phyloP scores from a whole-genome alignment of 306 rosid genomes.

The Trichosanthes truncata region DNA sequence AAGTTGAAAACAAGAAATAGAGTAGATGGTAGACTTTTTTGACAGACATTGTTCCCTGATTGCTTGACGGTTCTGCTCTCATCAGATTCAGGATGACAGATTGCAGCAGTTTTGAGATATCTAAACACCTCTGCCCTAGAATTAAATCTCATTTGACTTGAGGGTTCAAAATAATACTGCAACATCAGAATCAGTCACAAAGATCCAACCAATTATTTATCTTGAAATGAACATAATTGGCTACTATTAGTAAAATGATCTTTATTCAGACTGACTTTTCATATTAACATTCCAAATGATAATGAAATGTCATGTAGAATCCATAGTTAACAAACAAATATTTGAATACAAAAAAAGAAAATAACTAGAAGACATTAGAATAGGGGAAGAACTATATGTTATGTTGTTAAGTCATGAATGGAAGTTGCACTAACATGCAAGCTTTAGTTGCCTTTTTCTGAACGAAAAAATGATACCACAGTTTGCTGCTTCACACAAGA shows the following conservation, averaged over 20 bases:
- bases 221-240: not conserved
- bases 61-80: slow-evolving; percentile 23
- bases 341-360: not conserved
- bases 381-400: not conserved
- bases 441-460: not conserved
- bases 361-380: not conserved
- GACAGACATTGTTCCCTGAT: slow-evolving; percentile 45
- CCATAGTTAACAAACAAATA: not conserved
- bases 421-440: not conserved
- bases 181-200: slow-evolving; percentile 10
- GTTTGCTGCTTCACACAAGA: not conserved
- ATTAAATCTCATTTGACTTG: slow-evolving; percentile 38
- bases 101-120: slow-evolving; percentile 24
- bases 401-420: not conserved
- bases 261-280: not conserved
- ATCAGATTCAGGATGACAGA: slow-evolving; percentile 8
- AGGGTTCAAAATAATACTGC: slow-evolving; percentile 59
- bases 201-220: not conserved
- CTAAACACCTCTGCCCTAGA: slow-evolving; percentile 52
- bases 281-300: not conserved
- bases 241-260: not conserved
- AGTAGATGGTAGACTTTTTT: slow-evolving; percentile 19
- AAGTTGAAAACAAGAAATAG: not conserved
- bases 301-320: not conserved
- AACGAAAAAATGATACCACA: not conserved